Percentiles rank a stretch among this genome's conserved stretches.
phyloP scores from a whole-genome alignment of 1,284 basidiomycete genomes.

The Lignosus rhinocerotis region DNA sequence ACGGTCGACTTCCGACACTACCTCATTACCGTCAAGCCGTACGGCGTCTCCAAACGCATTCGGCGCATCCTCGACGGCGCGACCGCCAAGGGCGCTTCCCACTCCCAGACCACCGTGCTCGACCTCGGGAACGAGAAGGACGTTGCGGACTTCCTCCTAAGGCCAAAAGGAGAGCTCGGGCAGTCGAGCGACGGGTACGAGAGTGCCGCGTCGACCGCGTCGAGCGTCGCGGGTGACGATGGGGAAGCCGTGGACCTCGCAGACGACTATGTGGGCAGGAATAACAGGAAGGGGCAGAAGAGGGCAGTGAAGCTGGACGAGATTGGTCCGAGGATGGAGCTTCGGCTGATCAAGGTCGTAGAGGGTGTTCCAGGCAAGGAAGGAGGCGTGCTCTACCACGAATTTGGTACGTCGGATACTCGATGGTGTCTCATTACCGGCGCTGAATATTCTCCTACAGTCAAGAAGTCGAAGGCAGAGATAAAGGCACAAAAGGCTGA shows the following conservation, averaged over 20 bases:
- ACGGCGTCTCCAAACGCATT: slow-evolving; percentile 93
- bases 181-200: slow-evolving; percentile 80
- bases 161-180: slow-evolving; percentile 66
- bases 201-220: slow-evolving; percentile 71
- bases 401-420: slow-evolving; percentile 65
- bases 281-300: slow-evolving; percentile 88
- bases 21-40: slow-evolving; percentile 92
- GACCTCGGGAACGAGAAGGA: slow-evolving; percentile 91
- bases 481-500: slow-evolving; percentile 63
- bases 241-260: slow-evolving; percentile 82
- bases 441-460: slow-evolving; percentile 40
- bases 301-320: slow-evolving; percentile 92
- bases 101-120: slow-evolving; percentile 47
- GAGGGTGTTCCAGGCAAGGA: slow-evolving; percentile 93
- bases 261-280: slow-evolving; percentile 92
- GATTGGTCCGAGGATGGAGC: slow-evolving; percentile 94
- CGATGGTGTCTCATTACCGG: not conserved
- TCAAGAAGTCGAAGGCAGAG: slow-evolving; percentile 83
- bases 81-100: slow-evolving; percentile 37
- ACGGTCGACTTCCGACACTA: slow-evolving; percentile 96
- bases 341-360: slow-evolving; percentile 90
- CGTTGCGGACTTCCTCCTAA: slow-evolving; percentile 92
- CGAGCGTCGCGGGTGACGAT: slow-evolving; percentile 84
- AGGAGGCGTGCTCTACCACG: slow-evolving; percentile 88
- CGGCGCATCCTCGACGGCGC: slow-evolving; percentile 83